Conservation (phyloP, 768 basidiomycete genomes). For the Lentinula edodes region DNA sequence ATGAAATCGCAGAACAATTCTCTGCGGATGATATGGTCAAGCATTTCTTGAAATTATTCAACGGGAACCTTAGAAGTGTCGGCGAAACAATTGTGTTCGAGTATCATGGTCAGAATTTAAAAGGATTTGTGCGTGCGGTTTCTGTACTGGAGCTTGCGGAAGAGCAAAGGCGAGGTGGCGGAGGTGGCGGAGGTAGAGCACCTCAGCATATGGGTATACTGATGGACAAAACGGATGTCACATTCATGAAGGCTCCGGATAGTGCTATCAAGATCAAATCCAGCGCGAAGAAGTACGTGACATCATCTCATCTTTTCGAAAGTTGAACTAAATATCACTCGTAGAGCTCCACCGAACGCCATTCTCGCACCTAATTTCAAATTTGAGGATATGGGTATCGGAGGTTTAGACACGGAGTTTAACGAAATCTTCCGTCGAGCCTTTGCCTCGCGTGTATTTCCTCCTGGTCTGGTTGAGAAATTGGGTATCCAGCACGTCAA, state of each 20-base stretch:
- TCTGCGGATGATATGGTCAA: conserved; percentile 82
- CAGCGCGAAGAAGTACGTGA: conserved; percentile 78
- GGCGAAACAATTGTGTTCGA: conserved; percentile 80
- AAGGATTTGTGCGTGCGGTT: conserved; percentile 58
- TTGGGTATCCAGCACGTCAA: conserved; percentile 98
- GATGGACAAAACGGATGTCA: conserved; percentile 91
- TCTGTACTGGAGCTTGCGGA: conserved; percentile 56
- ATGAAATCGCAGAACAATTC: conserved; percentile 63
- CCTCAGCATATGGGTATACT: conserved; percentile 58
- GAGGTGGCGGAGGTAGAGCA: conserved; percentile 19
- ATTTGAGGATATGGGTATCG: conserved; percentile 99
- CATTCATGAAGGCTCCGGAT: conserved; percentile 76
- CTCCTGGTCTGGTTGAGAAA: conserved; percentile 93
- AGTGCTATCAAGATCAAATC: conserved; percentile 88
- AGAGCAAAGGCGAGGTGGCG: conserved; percentile 44
- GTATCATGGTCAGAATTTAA: conserved; percentile 81
- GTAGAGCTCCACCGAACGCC: conserved; percentile 84
- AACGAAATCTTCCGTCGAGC: conserved; percentile 96
- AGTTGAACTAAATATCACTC: not conserved
- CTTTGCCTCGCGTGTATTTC: conserved; percentile 98
- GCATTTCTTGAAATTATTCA: conserved; percentile 72
- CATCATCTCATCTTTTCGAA: not conserved
- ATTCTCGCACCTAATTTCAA: conserved; percentile 98
- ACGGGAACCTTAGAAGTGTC: conserved; percentile 60
- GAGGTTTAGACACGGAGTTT: conserved; percentile 94